Percentiles rank a stretch among this genome's conserved stretches.
Evolutionary conservation across 2,329 filamentous ascomycete species (phyloP).

Genomic region (Fusarium luffae): DNA sequence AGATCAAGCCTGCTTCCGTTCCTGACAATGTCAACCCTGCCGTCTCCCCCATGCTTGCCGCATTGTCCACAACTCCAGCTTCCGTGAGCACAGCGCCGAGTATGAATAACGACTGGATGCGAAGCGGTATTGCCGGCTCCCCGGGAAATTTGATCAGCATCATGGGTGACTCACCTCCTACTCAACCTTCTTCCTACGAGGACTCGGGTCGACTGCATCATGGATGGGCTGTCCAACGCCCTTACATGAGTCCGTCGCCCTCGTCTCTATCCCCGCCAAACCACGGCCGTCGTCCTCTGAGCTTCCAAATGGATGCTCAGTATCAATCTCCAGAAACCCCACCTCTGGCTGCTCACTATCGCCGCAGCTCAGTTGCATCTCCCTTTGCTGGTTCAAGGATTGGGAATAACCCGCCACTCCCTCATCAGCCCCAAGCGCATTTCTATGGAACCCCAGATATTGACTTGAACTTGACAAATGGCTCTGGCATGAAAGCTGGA

Average conservation of each 20-base stretch:
- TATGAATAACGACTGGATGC: conserved; percentile 60
- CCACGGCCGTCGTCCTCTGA: conserved; percentile 59
- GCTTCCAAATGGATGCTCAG: conserved; percentile 64
- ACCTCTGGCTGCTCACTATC: conserved; percentile 50
- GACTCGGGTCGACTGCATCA: conserved; percentile 58
- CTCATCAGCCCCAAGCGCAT: conserved; percentile 80
- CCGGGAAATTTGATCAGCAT: conserved; percentile 65
- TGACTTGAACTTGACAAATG: conserved; percentile 72
- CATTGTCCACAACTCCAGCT: conserved; percentile 61
- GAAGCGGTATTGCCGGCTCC: conserved; percentile 59
- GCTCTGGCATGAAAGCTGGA: conserved; percentile 68
- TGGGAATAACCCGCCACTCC: conserved; percentile 70
- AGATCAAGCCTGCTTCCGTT: conserved; percentile 55
- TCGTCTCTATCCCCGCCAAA: conserved; percentile 56
- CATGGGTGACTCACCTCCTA: conserved; percentile 64
- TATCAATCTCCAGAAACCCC: conserved; percentile 57
- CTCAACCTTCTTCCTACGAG: conserved; percentile 64
- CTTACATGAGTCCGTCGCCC: conserved; percentile 57
- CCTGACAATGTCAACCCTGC: conserved; percentile 57
- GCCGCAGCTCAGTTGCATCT: conserved; percentile 64
- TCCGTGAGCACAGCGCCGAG: conserved; percentile 61
- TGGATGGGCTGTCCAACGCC: conserved; percentile 59
- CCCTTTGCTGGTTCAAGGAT: conserved; percentile 59
- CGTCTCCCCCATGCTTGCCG: conserved; percentile 60
- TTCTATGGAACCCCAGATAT: conserved; percentile 81